Base-by-base conservation (phyloP, 371 early-diverging fungal species). In the Syncephalastrum sp. region DNA sequence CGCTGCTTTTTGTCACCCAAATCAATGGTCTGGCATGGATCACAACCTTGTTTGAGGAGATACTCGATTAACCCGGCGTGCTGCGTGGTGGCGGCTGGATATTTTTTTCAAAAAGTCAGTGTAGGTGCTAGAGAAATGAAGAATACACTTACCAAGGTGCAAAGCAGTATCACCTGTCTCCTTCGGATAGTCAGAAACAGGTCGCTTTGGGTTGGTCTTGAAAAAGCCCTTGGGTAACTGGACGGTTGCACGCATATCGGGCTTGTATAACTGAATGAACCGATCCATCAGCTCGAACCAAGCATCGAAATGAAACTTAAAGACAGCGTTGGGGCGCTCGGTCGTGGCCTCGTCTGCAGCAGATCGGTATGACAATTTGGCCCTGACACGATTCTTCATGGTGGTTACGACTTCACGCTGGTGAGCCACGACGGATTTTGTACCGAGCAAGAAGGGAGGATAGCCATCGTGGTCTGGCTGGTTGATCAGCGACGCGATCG, bases 91-190 rank as follows among this genome's bases (percentile, higher is more conserved):
- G 68, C 60, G 54, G 74, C 79, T 69, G 42, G 15, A 47, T 6
- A 51, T 38, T 29, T 25, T 10, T 44, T 42, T 16, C 25, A 15
- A 43, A 42, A 43, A 48, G 33, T 24, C 23, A 47, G 33, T 8
- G 50, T 52, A 6, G 10, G 7, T 46, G 57, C 47, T 48, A n/a
- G 19, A 25, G 8, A 6, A 21, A 29, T 6, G 42, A 17, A 4
- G 42, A 44, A 44, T 45, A 42, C 7, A 33, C 58, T 56, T 74
- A 77, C 75, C 82, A 41, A 74, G 61, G 58, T 83, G 82, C 43
- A 83, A 60, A 13, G 68, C 67, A 17, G 65, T 63, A 47, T 66
- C 70, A 4, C 83, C 85, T 14, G 79, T 79, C 5, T 56, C 43
- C n/a, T n/a, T 8, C 8, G 81, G 78, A 49, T 75, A 75, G 0